Percentiles rank a stretch among this genome's conserved stretches.
Evolutionary conservation across 2,329 filamentous ascomycete species (phyloP).

Genomic region (Penicillium hordei): DNA sequence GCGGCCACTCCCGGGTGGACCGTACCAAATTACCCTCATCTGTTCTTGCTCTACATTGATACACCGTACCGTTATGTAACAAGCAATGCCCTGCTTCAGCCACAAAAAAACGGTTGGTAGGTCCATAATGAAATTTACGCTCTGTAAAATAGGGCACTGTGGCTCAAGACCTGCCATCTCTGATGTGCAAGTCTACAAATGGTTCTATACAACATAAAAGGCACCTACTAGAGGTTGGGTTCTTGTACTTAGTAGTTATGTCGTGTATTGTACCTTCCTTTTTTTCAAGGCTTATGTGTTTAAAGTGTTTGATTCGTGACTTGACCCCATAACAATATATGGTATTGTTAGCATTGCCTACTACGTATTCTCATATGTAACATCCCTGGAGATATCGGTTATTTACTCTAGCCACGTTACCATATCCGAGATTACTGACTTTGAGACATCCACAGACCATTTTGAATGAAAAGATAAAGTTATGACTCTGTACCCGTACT

Average conservation of each 20-base stretch:
- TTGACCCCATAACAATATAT: background rate
- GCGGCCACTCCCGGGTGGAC: constrained; percentile 18
- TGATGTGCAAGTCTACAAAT: background rate
- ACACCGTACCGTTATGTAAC: background rate
- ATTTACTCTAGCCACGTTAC: background rate
- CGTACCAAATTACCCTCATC: background rate
- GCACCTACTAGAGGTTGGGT: too few species aligned
- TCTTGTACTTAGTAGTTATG: background rate
- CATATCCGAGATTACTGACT: background rate
- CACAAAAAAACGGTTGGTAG: background rate
- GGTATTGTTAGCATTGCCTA: background rate
- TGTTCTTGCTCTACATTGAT: background rate
- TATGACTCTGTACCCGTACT: background rate
- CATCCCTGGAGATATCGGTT: background rate
- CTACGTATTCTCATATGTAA: background rate
- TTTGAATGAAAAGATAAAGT: background rate
- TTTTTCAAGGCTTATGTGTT: background rate
- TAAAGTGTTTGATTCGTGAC: background rate
- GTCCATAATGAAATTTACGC: background rate
- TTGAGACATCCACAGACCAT: background rate
- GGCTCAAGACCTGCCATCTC: background rate
- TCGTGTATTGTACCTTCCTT: background rate
- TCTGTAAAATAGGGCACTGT: background rate
- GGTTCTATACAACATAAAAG: too few species aligned
- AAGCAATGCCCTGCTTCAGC: background rate